These are phyloP conservation scores for Magnolia kwangsiensis DNA, from an alignment of 164 flowering plant species.

Conservation along the genomic window DNA sequence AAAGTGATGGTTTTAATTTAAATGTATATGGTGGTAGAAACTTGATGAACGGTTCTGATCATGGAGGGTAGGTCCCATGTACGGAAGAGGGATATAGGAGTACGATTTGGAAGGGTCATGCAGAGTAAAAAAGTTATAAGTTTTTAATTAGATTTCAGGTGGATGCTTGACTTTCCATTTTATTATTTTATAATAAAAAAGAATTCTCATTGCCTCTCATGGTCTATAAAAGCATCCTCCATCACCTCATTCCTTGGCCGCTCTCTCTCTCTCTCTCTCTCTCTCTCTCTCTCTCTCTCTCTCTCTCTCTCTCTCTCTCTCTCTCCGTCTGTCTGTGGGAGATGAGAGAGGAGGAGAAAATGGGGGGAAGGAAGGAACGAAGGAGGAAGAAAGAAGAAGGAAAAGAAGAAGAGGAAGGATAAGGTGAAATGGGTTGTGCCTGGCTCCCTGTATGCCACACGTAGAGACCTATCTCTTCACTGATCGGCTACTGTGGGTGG, in stretches of 20 bases:
- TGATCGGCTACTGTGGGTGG: slow-evolving; percentile 37
- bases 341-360: neutral
- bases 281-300: slow-evolving; percentile 7
- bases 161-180: neutral
- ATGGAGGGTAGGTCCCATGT: neutral
- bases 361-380: neutral
- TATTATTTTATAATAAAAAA: neutral
- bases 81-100: neutral
- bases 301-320: slow-evolving; percentile 11
- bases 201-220: neutral
- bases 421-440: slow-evolving; percentile 35
- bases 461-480: slow-evolving; percentile 17
- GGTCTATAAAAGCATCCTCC: slow-evolving; percentile 3
- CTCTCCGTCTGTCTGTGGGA: neutral
- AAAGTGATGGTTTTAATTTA: too few species aligned
- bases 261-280: slow-evolving; percentile 5
- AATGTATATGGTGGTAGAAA: neutral
- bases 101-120: neutral
- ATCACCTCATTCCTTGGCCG: neutral
- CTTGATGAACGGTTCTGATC: neutral
- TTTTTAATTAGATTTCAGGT: neutral
- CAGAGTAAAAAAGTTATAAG: neutral
- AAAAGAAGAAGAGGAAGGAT: neutral
- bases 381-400: neutral
- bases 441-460: slow-evolving; percentile 59